Evolutionary conservation across 805 yeast species (phyloP).

Genomic region (Kuraishia capsulata): DNA sequence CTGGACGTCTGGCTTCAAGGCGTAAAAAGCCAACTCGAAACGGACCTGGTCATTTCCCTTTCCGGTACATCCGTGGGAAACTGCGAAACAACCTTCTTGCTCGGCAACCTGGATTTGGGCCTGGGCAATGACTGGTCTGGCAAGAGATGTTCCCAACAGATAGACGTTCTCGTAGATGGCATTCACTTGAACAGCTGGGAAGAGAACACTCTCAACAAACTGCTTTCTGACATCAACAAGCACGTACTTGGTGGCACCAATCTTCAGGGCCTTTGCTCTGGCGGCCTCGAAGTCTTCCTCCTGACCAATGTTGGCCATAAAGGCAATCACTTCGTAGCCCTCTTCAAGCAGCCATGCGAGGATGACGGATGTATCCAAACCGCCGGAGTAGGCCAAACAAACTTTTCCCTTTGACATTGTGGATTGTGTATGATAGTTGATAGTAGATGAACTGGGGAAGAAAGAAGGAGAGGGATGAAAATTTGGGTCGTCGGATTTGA

Average conservation of each 20-base stretch:
- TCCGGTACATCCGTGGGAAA: conserved; percentile 99
- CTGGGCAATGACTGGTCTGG: conserved; percentile 97
- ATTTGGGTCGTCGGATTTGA: not conserved
- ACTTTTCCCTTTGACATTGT: conserved; percentile 95
- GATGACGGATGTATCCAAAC: conserved; percentile 95
- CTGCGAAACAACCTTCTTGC: conserved; percentile 96
- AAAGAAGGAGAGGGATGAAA: conserved; percentile 1
- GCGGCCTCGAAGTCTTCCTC: conserved; percentile 99
- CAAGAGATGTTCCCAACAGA: conserved; percentile 92
- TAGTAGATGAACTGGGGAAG: not conserved
- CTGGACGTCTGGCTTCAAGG: conserved; percentile 92
- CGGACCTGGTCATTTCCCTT: conserved; percentile 99
- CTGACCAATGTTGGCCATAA: conserved; percentile 98
- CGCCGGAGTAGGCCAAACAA: conserved; percentile 98
- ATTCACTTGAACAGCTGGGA: conserved; percentile 95
- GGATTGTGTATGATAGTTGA: conserved; percentile 2
- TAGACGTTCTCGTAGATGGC: conserved; percentile 98
- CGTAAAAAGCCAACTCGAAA: conserved; percentile 94
- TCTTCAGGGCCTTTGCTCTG: conserved; percentile 87
- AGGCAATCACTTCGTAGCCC: conserved; percentile 97
- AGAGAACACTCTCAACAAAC: conserved; percentile 85
- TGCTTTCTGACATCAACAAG: conserved; percentile 92
- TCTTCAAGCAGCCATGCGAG: conserved; percentile 97
- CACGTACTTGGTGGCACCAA: conserved; percentile 95
- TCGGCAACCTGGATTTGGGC: conserved; percentile 98